phyloP scores from a whole-genome alignment of 1,139 yeast genomes.

The Suhomyces choctaworum region DNA sequence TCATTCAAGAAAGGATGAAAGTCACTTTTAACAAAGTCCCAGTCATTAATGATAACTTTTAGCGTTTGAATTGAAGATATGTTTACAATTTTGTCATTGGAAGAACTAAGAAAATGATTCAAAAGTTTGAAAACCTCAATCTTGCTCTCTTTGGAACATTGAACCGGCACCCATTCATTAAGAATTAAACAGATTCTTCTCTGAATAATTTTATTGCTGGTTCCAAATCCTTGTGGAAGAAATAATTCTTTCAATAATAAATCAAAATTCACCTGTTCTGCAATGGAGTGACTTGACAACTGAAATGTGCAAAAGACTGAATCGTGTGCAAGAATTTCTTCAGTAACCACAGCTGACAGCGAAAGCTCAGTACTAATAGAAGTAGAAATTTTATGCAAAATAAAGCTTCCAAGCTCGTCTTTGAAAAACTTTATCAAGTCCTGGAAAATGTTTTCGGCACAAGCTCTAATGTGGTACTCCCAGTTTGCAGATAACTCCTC shows the following conservation, averaged over 20 bases:
- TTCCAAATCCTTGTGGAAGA: constrained; percentile 62
- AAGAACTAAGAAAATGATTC: constrained; percentile 39
- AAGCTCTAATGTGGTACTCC: constrained; percentile 83
- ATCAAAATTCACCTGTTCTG: constrained; percentile 66
- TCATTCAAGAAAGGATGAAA: constrained; percentile 66
- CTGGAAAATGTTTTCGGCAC: constrained; percentile 83
- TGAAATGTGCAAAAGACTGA: constrained; percentile 81
- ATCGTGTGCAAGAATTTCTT: constrained; percentile 63
- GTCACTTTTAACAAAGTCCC: constrained; percentile 72
- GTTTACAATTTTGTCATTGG: constrained; percentile 72
- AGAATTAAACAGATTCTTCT: constrained; percentile 77
- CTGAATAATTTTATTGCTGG: constrained; percentile 59
- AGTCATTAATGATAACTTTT: constrained; percentile 71
- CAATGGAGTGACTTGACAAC: constrained; percentile 66
- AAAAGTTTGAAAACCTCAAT: constrained; percentile 62
- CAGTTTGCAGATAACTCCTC: constrained; percentile 77
- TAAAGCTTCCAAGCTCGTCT: constrained; percentile 57
- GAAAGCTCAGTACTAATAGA: constrained; percentile 42
- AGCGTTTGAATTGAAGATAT: constrained; percentile 75
- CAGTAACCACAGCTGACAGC: background rate
- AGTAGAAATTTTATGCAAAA: constrained; percentile 62
- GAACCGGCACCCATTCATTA: constrained; percentile 76
- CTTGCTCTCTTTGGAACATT: constrained; percentile 60
- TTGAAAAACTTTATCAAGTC: constrained; percentile 70
- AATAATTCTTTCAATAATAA: constrained; percentile 56